A percentile compares a stretch with the other conserved stretches of the same genome.
Conservation (phyloP, 345 rosid species). For the Odontarrhena argentea region DNA sequence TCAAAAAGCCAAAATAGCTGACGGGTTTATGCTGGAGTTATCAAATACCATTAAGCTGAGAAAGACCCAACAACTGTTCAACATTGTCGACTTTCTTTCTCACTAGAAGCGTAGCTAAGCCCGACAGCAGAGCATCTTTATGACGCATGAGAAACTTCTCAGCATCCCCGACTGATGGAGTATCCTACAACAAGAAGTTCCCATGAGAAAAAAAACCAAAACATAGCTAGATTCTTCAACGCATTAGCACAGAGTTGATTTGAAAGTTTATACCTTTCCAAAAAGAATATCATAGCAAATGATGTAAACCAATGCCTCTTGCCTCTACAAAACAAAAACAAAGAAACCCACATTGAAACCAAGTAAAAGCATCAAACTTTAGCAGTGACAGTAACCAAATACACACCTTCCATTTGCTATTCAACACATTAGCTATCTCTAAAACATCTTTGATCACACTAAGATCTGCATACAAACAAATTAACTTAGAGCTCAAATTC, state of each 20-base stretch:
- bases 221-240: background rate
- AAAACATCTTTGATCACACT: slow-evolving; percentile 67
- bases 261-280: slow-evolving; percentile 57
- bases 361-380: slow-evolving; percentile 1
- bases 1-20: background rate
- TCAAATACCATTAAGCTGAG: slow-evolving; percentile 54
- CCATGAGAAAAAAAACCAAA: slow-evolving; percentile 24
- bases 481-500: background rate
- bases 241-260: background rate
- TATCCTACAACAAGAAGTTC: slow-evolving; percentile 48
- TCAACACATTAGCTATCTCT: slow-evolving; percentile 57
- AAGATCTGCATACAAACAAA: slow-evolving; percentile 56
- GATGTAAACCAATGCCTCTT: slow-evolving; percentile 69
- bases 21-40: background rate
- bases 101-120: slow-evolving; percentile 64
- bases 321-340: slow-evolving; percentile 55
- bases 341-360: background rate
- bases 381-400: background rate
- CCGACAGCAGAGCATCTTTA: slow-evolving; percentile 55
- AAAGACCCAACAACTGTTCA: slow-evolving; percentile 60
- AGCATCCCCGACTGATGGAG: slow-evolving; percentile 64
- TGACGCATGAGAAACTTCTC: slow-evolving; percentile 68
- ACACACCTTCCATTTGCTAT: slow-evolving; percentile 79
- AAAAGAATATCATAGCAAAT: slow-evolving; percentile 74
- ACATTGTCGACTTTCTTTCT: slow-evolving; percentile 59